Evolutionary conservation across 371 early-diverging fungal genomes (phyloP), one percentile per base, ranked within the genome.

Genomic region (Syncephalis plumigaleata): DNA sequence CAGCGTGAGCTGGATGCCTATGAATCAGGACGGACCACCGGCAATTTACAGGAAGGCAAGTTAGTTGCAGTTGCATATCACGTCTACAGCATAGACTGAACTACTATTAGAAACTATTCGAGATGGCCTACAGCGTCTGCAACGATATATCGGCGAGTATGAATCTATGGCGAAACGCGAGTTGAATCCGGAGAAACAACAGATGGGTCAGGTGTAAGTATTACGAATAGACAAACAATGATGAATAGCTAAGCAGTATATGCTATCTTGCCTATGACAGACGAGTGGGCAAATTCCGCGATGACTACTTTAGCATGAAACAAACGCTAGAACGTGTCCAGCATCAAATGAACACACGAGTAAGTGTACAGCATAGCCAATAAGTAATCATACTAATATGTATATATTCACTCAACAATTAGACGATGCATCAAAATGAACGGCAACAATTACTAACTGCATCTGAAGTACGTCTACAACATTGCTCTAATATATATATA

Each of bases 41-140:
- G 18, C 40, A 40, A 40, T 21, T 5, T 21, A 40, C 40, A 18
- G n/a, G 18, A 40, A 40, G 40, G 40, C n/a, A 40, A n/a, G 4
- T 7, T 8, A 40, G 5, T 8, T 16, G 21, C n/a, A 21, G n/a
- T 15, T 40, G 18, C 4, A 18, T 16, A 40, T n/a, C n/a, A n/a
- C n/a, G n/a, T n/a, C n/a, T n/a, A n/a, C n/a, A n/a, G n/a, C n/a
- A n/a, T n/a, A n/a, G n/a, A n/a, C n/a, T n/a, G n/a, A n/a, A n/a
- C n/a, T n/a, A n/a, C n/a, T n/a, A n/a, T 36, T 58, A 84, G 85
- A 80, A 18, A 80, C 82, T 51, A 77, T 84, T 26, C 61, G 79
- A 16, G 79, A 77, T 1, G 64, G 71, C 3, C 70, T 82, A 39
- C 70, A 64, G 43, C 63, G 77, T 3, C 63, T 84, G 47, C 69